Evolutionary conservation across 2,329 filamentous ascomycete genomes (phyloP), one percentile per base, ranked within the genome.

Genomic region (Akanthomyces uredinophilus): DNA sequence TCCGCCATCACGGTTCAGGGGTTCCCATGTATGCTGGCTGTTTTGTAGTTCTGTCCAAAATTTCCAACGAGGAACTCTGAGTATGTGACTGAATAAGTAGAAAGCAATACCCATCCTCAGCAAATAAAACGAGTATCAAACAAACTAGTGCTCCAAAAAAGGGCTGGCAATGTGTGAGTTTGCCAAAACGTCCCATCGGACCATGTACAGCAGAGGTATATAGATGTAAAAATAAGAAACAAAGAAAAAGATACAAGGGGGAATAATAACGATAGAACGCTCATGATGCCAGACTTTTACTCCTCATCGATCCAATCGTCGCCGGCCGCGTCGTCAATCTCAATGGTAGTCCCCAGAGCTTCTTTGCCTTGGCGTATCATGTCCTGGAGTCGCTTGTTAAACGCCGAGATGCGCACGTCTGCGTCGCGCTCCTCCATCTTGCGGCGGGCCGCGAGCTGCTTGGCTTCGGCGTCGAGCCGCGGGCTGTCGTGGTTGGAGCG

Each of bases 321-420:
- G 20, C 68, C 70, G 20, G 72, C 77, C 43, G 76, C 72, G 29
- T 77, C 76, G 44, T 85, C 82, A 49, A 92, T 81, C 70, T 90
- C 87, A 55, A 91, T 79, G 46, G 79, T 89, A 22, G 89, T 90
- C 2, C 88, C 93, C 20, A 99, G 76, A 1, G 95, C 95, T 73
- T 95, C 89, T 68, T 89, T 89, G 0, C 93, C 95, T 74, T 98
- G 89, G 2, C 87, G 83, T 60, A 99, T 96, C 89, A 99, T 92
- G 39, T 88, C 89, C 70, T 90, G 85, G 53, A 98, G 78, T 68
- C 90, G 86, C 53, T 85, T 82, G 71, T 95, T 96, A 74, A 98
- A 87, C 29, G 88, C 85, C 54, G 86, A 87, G 68, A 98, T 89
- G 58, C 89, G 87, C 49, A 87, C 85, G 68, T 98, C 92, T 8